Percentiles rank a stretch among this genome's conserved stretches.
Conservation (phyloP, 371 early-diverging fungal species). For the Paraphysoderma sedebokerense region DNA sequence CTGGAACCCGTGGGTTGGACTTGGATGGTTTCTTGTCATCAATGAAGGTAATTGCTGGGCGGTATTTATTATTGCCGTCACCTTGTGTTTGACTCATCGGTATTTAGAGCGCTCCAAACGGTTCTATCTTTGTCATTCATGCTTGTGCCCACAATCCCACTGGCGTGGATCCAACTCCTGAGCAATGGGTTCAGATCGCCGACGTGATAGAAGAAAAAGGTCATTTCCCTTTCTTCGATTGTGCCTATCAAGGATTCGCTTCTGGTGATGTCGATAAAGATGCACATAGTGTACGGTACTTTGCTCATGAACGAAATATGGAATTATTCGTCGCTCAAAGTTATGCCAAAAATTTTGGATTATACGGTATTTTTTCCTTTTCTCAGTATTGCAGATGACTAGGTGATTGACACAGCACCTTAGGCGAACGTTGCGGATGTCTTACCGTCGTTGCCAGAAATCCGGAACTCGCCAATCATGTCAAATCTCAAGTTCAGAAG, state of each 20-base stretch:
- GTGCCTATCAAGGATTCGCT: conserved; percentile 95
- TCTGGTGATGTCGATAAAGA: conserved; percentile 79
- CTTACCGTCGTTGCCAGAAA: conserved; percentile 50
- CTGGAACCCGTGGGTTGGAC: conserved; percentile 53
- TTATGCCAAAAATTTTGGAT: conserved; percentile 92
- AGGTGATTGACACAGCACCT: too few relatives aligned
- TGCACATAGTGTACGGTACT: conserved; percentile 79
- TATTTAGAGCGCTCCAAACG: conserved; percentile 41
- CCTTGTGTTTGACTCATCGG: too few relatives aligned
- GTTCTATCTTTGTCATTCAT: conserved; percentile 63
- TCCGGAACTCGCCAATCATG: conserved; percentile 26
- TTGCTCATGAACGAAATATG: conserved; percentile 65
- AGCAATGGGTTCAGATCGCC: conserved; percentile 83
- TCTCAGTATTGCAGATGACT: too few relatives aligned
- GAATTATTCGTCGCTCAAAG: conserved; percentile 79
- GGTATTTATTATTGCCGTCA: too few relatives aligned
- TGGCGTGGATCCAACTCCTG: conserved; percentile 82
- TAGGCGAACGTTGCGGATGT: conserved; percentile 77
- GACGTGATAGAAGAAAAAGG: conserved; percentile 46
- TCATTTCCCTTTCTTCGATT: conserved; percentile 89
- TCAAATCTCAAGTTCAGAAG: conserved; percentile 67
- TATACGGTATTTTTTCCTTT: conserved; percentile 63
- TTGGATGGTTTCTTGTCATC: conserved; percentile 50
- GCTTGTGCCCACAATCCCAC: conserved; percentile 95
- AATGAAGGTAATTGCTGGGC: conserved; percentile 22